Conservation (phyloP, 257 asterid species). For the Marsdenia floribunda region DNA sequence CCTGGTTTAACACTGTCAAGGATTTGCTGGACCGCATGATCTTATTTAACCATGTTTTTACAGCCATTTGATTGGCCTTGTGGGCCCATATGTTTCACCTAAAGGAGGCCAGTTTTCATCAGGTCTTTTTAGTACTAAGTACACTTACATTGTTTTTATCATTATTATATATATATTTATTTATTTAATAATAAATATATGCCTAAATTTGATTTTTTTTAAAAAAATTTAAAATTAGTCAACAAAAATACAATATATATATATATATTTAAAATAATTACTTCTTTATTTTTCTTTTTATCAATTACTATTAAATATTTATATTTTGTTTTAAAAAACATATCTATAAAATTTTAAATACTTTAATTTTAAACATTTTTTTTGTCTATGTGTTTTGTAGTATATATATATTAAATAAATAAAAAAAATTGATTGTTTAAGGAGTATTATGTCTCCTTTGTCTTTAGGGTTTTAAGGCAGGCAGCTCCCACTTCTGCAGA, state of each 20-base stretch:
- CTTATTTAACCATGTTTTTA: slow-evolving; percentile 31
- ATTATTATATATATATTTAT: too few relatives aligned
- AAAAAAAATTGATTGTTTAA: background rate
- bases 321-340: too few relatives aligned
- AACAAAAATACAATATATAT: too few relatives aligned
- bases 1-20: slow-evolving; percentile 18
- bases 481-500: background rate
- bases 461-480: background rate
- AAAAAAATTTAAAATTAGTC: too few relatives aligned
- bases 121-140: background rate
- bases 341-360: too few relatives aligned
- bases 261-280: too few relatives aligned
- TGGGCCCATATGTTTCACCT: slow-evolving; percentile 31
- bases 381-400: background rate
- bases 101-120: background rate
- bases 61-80: slow-evolving; percentile 30
- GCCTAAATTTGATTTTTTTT: too few relatives aligned
- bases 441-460: background rate
- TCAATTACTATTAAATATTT: too few relatives aligned
- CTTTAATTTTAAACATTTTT: too few relatives aligned
- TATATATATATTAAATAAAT: background rate
- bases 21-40: slow-evolving; percentile 48
- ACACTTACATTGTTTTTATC: too few relatives aligned
- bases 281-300: too few relatives aligned
- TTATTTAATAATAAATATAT: too few relatives aligned